These are phyloP conservation scores for Sambucus nigra DNA, from an alignment of 129 eudicot species.

Conservation along the genomic window DNA sequence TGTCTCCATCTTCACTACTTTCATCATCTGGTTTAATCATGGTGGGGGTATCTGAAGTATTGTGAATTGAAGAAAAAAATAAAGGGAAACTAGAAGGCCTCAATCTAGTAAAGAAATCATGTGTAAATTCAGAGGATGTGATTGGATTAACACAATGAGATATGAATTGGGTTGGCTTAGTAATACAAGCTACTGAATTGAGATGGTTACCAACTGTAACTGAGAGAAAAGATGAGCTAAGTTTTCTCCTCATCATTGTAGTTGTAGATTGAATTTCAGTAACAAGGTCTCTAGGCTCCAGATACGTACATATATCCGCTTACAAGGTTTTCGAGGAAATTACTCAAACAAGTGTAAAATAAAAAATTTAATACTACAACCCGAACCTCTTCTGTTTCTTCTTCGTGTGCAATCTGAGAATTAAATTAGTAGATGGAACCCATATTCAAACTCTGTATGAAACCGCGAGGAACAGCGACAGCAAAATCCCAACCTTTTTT, in stretches of 20 bases:
- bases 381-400: not conserved
- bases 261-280: not conserved
- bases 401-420: not conserved
- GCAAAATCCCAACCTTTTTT: too few relatives aligned
- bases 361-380: not conserved
- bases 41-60: not conserved
- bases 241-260: constrained; percentile 11
- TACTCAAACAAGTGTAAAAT: not conserved
- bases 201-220: not conserved
- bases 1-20: not conserved
- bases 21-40: not conserved
- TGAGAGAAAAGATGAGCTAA: not conserved
- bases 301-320: too few relatives aligned
- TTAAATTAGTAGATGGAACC: too few relatives aligned
- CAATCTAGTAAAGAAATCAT: not conserved
- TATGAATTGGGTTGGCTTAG: not conserved
- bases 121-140: not conserved
- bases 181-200: constrained; percentile 2
- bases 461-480: too few relatives aligned
- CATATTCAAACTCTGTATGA: too few relatives aligned
- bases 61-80: constrained; percentile 8
- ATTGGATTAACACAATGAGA: constrained; percentile 7
- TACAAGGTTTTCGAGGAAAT: constrained; percentile 10
- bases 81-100: constrained; percentile 2
- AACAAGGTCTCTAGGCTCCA: not conserved